A percentile compares a stretch with the other conserved stretches of the same genome.
These are phyloP conservation scores for Geotrichum histeridarum DNA, from an alignment of 1,139 yeast species.

Conservation along the genomic window DNA sequence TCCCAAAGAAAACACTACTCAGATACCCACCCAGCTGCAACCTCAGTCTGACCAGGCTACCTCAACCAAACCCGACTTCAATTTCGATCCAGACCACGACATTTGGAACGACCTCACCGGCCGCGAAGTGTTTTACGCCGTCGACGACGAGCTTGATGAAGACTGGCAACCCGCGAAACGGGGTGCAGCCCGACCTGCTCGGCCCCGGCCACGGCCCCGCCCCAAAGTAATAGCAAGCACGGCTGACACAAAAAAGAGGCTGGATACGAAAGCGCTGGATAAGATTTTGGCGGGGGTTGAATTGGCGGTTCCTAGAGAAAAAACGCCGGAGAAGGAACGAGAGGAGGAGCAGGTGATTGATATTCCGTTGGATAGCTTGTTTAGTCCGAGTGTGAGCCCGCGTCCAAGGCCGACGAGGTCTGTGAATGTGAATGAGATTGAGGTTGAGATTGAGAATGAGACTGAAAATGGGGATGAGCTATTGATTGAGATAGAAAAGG, in stretches of 20 bases:
- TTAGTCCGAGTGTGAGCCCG: too few relatives aligned
- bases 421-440: too few relatives aligned
- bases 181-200: background rate
- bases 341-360: too few relatives aligned
- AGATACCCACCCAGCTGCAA: too few relatives aligned
- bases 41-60: too few relatives aligned
- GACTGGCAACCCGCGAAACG: slow-evolving; percentile 1
- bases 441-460: background rate
- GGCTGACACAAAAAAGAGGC: background rate
- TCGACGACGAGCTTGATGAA: slow-evolving; percentile 8
- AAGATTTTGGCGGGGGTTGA: background rate
- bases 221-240: too few relatives aligned
- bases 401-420: too few relatives aligned
- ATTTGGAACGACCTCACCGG: slow-evolving; percentile 5
- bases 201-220: too few relatives aligned
- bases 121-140: slow-evolving; percentile 7
- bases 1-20: too few relatives aligned
- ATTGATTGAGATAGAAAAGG: background rate
- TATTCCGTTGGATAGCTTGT: too few relatives aligned
- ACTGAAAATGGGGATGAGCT: background rate
- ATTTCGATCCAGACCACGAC: background rate
- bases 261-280: background rate
- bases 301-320: background rate
- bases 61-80: too few relatives aligned
- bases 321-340: too few relatives aligned